Conservation (phyloP, 805 yeast genomes). For the Naumovozyma castellii region DNA sequence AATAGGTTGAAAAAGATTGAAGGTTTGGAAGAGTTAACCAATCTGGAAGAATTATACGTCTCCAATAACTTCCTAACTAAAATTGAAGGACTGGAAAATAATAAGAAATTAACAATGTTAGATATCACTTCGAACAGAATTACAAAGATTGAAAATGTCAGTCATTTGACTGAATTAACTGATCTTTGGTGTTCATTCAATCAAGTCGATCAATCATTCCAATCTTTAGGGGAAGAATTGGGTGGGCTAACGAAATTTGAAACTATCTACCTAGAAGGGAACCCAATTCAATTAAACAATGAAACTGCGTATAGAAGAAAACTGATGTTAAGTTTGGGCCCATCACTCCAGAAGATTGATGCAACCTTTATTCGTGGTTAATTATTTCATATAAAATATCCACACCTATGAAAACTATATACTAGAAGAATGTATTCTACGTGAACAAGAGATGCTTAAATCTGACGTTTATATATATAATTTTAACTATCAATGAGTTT, state of each 20-base stretch:
- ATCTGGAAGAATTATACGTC: conserved; percentile 77
- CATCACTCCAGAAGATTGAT: conserved; percentile 73
- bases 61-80: conserved; percentile 72
- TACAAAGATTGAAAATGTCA: conserved; percentile 49
- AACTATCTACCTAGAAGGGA: conserved; percentile 89
- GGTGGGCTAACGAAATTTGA: conserved; percentile 56
- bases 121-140: conserved; percentile 77
- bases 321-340: conserved; percentile 53
- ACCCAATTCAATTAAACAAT: conserved; percentile 68
- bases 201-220: conserved; percentile 50
- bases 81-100: conserved; percentile 70
- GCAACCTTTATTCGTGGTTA: conserved; percentile 58
- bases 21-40: conserved; percentile 62
- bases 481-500: no score
- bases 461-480: no score
- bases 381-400: no score
- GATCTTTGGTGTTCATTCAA: conserved; percentile 93
- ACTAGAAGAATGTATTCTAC: no score
- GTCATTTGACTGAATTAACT: conserved; percentile 60
- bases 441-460: no score
- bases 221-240: conserved; percentile 58
- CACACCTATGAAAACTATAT: no score
- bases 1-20: conserved; percentile 71
- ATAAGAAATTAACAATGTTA: conserved; percentile 55
- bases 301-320: conserved; percentile 83